Evolutionary conservation across 2,329 filamentous ascomycete genomes (phyloP), one percentile per base, ranked within the genome.

Genomic region (Lachnellula willkommii): DNA sequence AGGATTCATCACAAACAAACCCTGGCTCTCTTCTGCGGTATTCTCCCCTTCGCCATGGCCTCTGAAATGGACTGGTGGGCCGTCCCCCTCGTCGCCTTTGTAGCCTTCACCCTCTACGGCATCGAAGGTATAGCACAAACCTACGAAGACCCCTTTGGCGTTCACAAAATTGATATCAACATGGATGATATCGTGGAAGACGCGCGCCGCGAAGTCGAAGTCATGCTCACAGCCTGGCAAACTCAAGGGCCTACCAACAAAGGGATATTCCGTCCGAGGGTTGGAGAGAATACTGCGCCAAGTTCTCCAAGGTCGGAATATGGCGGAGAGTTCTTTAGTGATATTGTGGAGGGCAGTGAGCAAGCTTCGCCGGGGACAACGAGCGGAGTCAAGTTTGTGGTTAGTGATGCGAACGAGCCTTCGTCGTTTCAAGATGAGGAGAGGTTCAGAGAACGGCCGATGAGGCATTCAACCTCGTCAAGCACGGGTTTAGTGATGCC

Each of bases 111-210:
- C 0, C 71, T 86, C 2, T 86, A 87, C 58, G 82, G 81, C 1
- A 86, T 85, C 53, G 83, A 81, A 11, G 77, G 76, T 3, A 82
- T 69, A 47, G 67, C 67, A n/a, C 60, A 63, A 50, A 66, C 85
- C 67, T 72, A 86, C 1, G 83, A 87, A 65, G 83, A 87, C 65
- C 83, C 83, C 1, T 86, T 87, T 66, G 83, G 83, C 2, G 83
- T 83, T 54, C 83, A 84, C 60, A 77, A 79, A 64, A 85, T 84
- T 55, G 83, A 86, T 65, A 86, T 87, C 69, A 85, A 85, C 65
- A 83, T 86, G 77, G 83, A 86, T 67, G 81, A 80, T 3, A 80
- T 86, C 50, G 79, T 82, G 2, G 81, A 83, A 60, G 83, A 87
- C 65, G 73, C 81, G 45, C 72, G 80, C 57, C 74, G 74, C 40